phyloP scores from a whole-genome alignment of 148 eudicot species.

The Silene conica region DNA sequence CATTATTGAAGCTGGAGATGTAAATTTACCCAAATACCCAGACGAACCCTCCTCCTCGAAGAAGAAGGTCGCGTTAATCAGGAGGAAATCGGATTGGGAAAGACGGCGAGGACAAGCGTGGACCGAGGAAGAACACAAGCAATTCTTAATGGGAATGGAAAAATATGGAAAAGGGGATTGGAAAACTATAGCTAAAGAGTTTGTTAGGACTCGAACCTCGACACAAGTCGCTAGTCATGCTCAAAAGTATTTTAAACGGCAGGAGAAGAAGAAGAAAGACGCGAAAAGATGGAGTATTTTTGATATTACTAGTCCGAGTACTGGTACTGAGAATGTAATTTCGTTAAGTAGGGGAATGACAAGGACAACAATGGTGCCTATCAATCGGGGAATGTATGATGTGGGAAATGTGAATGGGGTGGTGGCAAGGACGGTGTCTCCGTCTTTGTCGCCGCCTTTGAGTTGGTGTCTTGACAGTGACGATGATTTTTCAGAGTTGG shows the following conservation, averaged over 20 bases:
- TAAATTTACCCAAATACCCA: conserved; percentile 29
- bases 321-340: too few relatives aligned
- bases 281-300: conserved; percentile 32
- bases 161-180: conserved; percentile 40
- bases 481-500: background rate
- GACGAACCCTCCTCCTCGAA: conserved; percentile 11
- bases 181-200: conserved; percentile 32
- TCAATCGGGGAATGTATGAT: background rate
- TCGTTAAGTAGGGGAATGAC: background rate
- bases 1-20: conserved; percentile 36
- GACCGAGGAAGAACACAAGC: conserved; percentile 39
- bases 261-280: conserved; percentile 12
- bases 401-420: background rate
- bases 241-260: conserved; percentile 33
- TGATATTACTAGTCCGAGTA: conserved; percentile 20
- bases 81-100: conserved; percentile 8
- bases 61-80: conserved; percentile 12
- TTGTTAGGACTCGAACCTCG: conserved; percentile 31
- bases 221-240: conserved; percentile 51
- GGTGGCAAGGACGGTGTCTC: background rate
- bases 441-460: background rate
- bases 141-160: conserved; percentile 35
- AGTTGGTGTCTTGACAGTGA: conserved; percentile 18
- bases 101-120: conserved; percentile 30
- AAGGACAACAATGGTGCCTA: background rate